These are phyloP conservation scores for Lagerstroemia speciosa DNA, from an alignment of 345 rosid genomes.

Conservation along the genomic window DNA sequence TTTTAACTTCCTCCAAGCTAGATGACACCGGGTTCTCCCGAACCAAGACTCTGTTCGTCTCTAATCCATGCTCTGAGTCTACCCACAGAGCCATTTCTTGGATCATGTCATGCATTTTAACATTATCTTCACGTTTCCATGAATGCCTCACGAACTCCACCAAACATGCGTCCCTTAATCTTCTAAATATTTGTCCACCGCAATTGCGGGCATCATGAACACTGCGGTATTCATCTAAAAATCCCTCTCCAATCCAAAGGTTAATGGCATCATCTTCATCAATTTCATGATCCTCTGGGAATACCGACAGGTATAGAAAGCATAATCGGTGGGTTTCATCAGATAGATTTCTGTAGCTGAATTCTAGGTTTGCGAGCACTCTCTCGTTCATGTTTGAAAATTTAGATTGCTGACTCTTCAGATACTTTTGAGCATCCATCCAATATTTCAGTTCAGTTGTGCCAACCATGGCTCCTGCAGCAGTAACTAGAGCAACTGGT, in stretches of 20 bases:
- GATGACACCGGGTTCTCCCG: background rate
- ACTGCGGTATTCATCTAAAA: slow-evolving; percentile 1
- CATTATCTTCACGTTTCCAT: background rate
- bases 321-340: slow-evolving; percentile 2
- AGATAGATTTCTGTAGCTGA: slow-evolving; percentile 14
- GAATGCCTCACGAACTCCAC: slow-evolving; percentile 9
- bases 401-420: background rate
- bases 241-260: slow-evolving; percentile 22
- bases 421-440: background rate
- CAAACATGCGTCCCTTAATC: slow-evolving; percentile 13
- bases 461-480: slow-evolving; percentile 15
- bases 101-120: slow-evolving; percentile 20
- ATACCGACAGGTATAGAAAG: slow-evolving; percentile 18
- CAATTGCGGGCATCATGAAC: background rate
- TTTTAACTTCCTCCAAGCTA: background rate
- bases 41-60: background rate
- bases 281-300: slow-evolving; percentile 11
- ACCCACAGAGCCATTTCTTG: slow-evolving; percentile 19
- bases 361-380: slow-evolving; percentile 12
- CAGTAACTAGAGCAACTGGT: slow-evolving; percentile 19
- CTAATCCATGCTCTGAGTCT: background rate
- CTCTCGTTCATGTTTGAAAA: slow-evolving; percentile 6
- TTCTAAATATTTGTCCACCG: slow-evolving; percentile 4
- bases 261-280: background rate
- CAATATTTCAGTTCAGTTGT: slow-evolving; percentile 2